Evolutionary conservation across 768 basidiomycete species (phyloP).

Genomic region (Hygrophorus pudorinus): DNA sequence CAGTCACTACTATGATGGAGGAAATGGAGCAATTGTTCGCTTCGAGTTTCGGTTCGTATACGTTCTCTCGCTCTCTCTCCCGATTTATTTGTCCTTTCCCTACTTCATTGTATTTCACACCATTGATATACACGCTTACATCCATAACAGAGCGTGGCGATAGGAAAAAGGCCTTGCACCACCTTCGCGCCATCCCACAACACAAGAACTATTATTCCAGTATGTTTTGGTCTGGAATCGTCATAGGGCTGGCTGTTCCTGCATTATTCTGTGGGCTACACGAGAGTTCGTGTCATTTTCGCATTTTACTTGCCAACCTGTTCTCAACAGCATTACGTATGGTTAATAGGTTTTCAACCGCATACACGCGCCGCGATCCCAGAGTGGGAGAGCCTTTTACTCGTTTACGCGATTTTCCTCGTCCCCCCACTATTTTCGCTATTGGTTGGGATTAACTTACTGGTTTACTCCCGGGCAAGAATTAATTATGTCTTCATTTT

Average conservation of each 20-base stretch:
- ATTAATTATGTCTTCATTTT: conserved; percentile 96
- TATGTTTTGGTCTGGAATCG: conserved; percentile 65
- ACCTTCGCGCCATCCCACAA: conserved; percentile 45
- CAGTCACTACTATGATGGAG: conserved; percentile 56
- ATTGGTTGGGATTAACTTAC: conserved; percentile 74
- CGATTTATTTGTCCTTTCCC: background rate
- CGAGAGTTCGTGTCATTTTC: conserved; percentile 31
- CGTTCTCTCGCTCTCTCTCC: background rate
- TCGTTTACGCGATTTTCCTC: conserved; percentile 65
- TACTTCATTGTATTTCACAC: background rate
- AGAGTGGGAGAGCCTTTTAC: conserved; percentile 65
- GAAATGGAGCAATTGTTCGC: conserved; percentile 76
- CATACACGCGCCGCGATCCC: conserved; percentile 45
- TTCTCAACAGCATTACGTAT: background rate
- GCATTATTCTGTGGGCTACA: conserved; percentile 56
- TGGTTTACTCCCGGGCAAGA: conserved; percentile 62
- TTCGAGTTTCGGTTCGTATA: conserved; percentile 55
- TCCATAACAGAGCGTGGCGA: conserved; percentile 47
- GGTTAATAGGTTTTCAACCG: conserved; percentile 39
- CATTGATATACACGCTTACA: conserved; percentile 2
- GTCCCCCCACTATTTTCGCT: conserved; percentile 69
- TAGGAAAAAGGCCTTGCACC: conserved; percentile 61
- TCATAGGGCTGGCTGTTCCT: conserved; percentile 64
- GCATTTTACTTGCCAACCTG: background rate
- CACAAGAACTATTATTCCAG: conserved; percentile 58